These are phyloP conservation scores for Tylopilus sp. DNA, from an alignment of 768 basidiomycete genomes.

Conservation along the genomic window DNA sequence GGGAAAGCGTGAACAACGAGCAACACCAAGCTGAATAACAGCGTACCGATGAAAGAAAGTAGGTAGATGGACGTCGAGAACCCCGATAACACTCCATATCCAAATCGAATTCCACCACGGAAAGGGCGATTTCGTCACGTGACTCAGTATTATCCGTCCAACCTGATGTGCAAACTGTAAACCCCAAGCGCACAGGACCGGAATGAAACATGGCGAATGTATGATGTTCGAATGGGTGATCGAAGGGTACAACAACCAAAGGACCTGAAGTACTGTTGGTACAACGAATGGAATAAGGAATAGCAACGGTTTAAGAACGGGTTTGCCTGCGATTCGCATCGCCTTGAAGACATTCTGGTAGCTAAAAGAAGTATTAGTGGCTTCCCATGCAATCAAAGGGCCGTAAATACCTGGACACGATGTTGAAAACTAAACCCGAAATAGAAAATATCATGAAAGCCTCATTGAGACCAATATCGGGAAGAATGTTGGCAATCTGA, in stretches of 20 bases:
- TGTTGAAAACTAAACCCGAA: constrained; percentile 74
- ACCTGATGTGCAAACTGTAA: constrained; percentile 87
- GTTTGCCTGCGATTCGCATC: constrained; percentile 38
- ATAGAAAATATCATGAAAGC: constrained; percentile 81
- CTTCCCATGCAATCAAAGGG: neutral
- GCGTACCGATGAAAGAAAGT: constrained; percentile 62
- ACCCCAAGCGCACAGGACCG: constrained; percentile 93
- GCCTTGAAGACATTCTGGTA: constrained; percentile 80
- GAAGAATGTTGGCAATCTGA: constrained; percentile 44
- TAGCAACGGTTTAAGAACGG: constrained; percentile 54
- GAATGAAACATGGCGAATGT: constrained; percentile 73
- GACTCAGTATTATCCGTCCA: constrained; percentile 88
- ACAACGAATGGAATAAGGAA: constrained; percentile 78
- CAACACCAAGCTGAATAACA: constrained; percentile 3
- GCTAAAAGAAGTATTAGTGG: constrained; percentile 35
- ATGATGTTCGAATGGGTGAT: constrained; percentile 64
- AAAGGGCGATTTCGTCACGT: constrained; percentile 80
- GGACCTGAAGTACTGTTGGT: constrained; percentile 65
- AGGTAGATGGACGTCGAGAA: constrained; percentile 79
- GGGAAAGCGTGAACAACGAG: neutral
- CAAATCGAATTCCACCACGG: constrained; percentile 88
- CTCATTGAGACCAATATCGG: constrained; percentile 77
- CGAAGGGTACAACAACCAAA: constrained; percentile 77
- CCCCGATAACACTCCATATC: constrained; percentile 74
- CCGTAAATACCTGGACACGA: constrained; percentile 54